phyloP scores from a whole-genome alignment of 179 eudicot species.

The Corrigiola litoralis region DNA sequence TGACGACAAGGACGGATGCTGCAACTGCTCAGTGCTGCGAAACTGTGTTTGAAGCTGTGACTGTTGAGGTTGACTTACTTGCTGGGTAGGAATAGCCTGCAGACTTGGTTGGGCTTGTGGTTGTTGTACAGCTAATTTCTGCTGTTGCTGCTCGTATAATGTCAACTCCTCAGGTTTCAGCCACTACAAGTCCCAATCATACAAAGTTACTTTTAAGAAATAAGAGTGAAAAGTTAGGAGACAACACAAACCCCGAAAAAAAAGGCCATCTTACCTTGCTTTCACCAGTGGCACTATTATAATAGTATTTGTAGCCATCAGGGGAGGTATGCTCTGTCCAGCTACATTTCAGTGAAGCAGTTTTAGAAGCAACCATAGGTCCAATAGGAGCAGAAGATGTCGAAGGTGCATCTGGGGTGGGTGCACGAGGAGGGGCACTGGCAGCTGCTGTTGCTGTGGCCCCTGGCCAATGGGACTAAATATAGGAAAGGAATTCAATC shows the following conservation, averaged over 20 bases:
- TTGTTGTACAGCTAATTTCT: conserved; percentile 44
- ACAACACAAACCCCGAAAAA: background rate
- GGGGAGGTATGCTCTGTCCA: conserved; percentile 98
- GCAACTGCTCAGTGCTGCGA: conserved; percentile 39
- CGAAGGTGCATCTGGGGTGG: conserved; percentile 39
- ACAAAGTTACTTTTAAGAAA: background rate
- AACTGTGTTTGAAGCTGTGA: conserved; percentile 29
- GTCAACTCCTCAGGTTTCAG: conserved; percentile 72
- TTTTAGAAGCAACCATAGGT: conserved; percentile 26
- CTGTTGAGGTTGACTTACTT: conserved; percentile 48
- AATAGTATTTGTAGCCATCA: conserved; percentile 87
- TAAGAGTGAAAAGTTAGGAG: background rate
- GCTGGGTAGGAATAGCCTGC: conserved; percentile 46
- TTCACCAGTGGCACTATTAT: conserved; percentile 77
- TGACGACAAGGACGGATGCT: conserved; percentile 45
- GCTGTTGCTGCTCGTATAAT: conserved; percentile 56
- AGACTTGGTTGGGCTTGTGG: conserved; percentile 44
- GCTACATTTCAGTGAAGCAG: conserved; percentile 50
- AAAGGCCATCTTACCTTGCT: conserved; percentile 63
- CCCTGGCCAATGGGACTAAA: conserved; percentile 64
- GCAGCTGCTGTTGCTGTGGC: conserved; percentile 38
- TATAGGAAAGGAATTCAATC: conserved; percentile 5
- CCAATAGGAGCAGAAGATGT: conserved; percentile 38
- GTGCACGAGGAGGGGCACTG: conserved; percentile 29
- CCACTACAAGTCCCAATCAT: conserved; percentile 53